Conservation (phyloP, 495 filamentous ascomycete genomes). For the Rostrohypoxylon terebratum region DNA sequence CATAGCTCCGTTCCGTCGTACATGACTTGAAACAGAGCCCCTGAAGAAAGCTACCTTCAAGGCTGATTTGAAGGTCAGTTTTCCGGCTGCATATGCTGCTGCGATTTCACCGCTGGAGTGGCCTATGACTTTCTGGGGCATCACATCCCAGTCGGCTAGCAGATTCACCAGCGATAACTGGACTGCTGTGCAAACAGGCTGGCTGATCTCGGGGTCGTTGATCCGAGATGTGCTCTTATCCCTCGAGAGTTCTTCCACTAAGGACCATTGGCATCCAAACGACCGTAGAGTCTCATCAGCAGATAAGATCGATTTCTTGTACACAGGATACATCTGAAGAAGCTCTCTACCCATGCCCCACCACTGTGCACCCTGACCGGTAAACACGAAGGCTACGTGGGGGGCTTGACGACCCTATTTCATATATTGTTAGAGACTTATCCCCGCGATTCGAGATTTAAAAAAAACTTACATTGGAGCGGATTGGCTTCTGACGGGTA, state of each 20-base stretch:
- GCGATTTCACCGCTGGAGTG: constrained; percentile 73
- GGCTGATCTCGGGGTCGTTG: constrained; percentile 36
- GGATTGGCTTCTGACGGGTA: constrained; percentile 5
- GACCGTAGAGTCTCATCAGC: constrained; percentile 1
- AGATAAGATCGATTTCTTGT: constrained; percentile 14
- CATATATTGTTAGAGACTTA: neutral
- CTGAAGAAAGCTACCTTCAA: constrained; percentile 13
- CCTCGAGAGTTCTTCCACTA: constrained; percentile 4
- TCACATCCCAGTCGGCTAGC: constrained; percentile 60
- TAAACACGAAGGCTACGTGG: constrained; percentile 51
- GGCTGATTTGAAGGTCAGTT: constrained; percentile 11
- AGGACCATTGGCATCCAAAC: constrained; percentile 5
- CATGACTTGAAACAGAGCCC: constrained; percentile 5
- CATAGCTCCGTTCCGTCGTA: neutral
- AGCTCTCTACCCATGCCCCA: constrained; percentile 61
- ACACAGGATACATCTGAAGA: constrained; percentile 36
- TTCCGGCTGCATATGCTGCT: constrained; percentile 53
- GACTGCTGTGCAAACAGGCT: constrained; percentile 59
- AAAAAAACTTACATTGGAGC: neutral
- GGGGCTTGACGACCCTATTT: constrained; percentile 15
- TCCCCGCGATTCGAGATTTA: neutral
- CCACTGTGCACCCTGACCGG: constrained; percentile 60
- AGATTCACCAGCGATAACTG: constrained; percentile 66
- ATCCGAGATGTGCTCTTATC: constrained; percentile 1
- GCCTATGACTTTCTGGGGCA: constrained; percentile 61